These are phyloP conservation scores for Thermochaetoides thermophila DNA, from an alignment of 495 filamentous ascomycete genomes.

Conservation along the genomic window DNA sequence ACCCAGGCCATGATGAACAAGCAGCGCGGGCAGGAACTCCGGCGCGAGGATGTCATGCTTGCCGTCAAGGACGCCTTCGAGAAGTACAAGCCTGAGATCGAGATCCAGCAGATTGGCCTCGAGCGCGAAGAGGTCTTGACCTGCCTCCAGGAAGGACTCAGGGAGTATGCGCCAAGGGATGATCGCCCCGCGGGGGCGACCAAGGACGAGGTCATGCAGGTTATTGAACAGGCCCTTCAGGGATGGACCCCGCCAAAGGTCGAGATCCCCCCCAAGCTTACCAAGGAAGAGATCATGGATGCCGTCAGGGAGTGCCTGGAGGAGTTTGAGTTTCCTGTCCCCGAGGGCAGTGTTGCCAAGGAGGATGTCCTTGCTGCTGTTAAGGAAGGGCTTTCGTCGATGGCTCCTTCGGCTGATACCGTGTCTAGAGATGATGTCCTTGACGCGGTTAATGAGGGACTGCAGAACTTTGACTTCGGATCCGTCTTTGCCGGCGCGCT, in stretches of 20 bases:
- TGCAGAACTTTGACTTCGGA: conserved; percentile 28
- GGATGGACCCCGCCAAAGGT: conserved; percentile 58
- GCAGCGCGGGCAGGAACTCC: conserved; percentile 24
- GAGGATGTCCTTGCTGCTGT: conserved; percentile 41
- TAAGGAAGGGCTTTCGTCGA: conserved; percentile 33
- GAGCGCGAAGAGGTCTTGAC: conserved; percentile 78
- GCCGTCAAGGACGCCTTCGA: conserved; percentile 83
- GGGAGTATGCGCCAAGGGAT: conserved; percentile 49
- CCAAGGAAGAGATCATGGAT: conserved; percentile 60
- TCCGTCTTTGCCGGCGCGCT: conserved; percentile 10
- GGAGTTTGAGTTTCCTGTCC: conserved; percentile 50
- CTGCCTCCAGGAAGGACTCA: conserved; percentile 69
- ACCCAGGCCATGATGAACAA: conserved; percentile 38
- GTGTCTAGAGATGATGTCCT: conserved; percentile 26
- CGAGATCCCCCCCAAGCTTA: conserved; percentile 49
- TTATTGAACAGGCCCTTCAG: conserved; percentile 68
- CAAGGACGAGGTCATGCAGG: conserved; percentile 65
- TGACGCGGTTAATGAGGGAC: conserved; percentile 29
- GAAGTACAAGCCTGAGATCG: conserved; percentile 80
- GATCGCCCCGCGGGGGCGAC: conserved; percentile 36
- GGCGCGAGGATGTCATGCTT: conserved; percentile 66
- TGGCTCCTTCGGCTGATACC: conserved; percentile 16
- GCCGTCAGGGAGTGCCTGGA: conserved; percentile 66
- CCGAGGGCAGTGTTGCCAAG: conserved; percentile 31
- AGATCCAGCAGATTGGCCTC: conserved; percentile 74